A percentile compares a stretch with the other conserved stretches of the same genome.
Conservation (phyloP, 2,329 filamentous ascomycete species). For the Zasmidium angulare region DNA sequence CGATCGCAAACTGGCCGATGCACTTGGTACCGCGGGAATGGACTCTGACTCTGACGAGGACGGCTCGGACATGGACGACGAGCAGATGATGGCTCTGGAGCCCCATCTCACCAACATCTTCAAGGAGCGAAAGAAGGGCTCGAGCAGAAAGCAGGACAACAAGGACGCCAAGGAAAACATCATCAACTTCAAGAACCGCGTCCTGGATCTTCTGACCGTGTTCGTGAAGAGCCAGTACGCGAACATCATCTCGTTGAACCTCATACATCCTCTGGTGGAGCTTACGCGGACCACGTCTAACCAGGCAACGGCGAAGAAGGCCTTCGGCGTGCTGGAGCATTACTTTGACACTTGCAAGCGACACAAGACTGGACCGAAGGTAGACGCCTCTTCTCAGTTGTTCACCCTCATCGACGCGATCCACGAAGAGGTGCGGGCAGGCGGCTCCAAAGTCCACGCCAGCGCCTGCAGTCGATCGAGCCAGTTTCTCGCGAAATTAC, state of each 20-base stretch:
- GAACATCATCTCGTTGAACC: slow-evolving; percentile 64
- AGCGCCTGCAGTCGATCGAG: slow-evolving; percentile 73
- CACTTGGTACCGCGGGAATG: slow-evolving; percentile 67
- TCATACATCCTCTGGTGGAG: slow-evolving; percentile 74
- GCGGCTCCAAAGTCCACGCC: slow-evolving; percentile 67
- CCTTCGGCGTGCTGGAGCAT: slow-evolving; percentile 67
- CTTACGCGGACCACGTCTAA: slow-evolving; percentile 74
- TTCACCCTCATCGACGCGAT: slow-evolving; percentile 64
- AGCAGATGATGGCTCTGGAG: slow-evolving; percentile 90
- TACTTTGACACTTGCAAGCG: slow-evolving; percentile 65
- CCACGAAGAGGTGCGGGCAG: slow-evolving; percentile 66
- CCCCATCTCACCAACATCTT: slow-evolving; percentile 82
- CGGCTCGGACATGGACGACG: slow-evolving; percentile 85
- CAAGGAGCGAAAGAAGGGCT: slow-evolving; percentile 65
- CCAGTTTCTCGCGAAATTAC: slow-evolving; percentile 63
- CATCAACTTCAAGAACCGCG: slow-evolving; percentile 90
- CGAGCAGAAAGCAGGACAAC: slow-evolving; percentile 75
- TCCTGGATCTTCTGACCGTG: slow-evolving; percentile 82
- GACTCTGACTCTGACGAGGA: slow-evolving; percentile 61
- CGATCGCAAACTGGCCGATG: slow-evolving; percentile 73
- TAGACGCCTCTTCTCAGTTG: slow-evolving; percentile 40
- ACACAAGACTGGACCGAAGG: slow-evolving; percentile 44
- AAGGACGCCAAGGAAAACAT: slow-evolving; percentile 86
- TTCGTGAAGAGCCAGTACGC: slow-evolving; percentile 78
- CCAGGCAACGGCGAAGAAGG: slow-evolving; percentile 73